A percentile compares a stretch with the other conserved stretches of the same genome.
These are phyloP conservation scores for Pelargonium cotyledonis DNA, from an alignment of 441 rosid genomes.

Conservation along the genomic window DNA sequence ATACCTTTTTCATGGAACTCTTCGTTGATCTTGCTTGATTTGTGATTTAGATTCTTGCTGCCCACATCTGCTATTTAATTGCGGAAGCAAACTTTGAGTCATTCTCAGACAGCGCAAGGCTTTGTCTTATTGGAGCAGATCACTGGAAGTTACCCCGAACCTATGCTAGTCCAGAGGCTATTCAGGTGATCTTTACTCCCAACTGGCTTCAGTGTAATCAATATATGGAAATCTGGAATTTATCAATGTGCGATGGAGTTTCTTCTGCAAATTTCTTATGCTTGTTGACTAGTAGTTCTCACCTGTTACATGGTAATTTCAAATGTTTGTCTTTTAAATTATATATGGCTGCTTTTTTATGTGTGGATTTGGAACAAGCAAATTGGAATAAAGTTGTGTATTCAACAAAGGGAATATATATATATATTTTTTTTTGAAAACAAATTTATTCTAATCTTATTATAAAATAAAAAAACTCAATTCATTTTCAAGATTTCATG, in stretches of 20 bases:
- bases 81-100: constrained; percentile 95
- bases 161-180: constrained; percentile 83
- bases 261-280: not conserved
- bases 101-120: constrained; percentile 83
- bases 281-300: not conserved
- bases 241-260: not conserved
- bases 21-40: constrained; percentile 20
- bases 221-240: not conserved
- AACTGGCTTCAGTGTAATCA: constrained; percentile 8
- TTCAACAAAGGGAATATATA: no score
- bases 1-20: constrained; percentile 8
- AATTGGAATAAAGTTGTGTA: not conserved
- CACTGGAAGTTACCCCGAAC: constrained; percentile 94
- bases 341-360: not conserved
- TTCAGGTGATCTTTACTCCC: constrained; percentile 56
- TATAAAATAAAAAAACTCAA: no score
- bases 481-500: no score
- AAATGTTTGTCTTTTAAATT: not conserved
- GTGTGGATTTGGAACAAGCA: not conserved
- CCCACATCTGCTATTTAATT: constrained; percentile 90
- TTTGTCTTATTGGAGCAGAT: constrained; percentile 94
- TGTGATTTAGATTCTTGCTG: constrained; percentile 67
- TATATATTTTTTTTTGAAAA: no score
- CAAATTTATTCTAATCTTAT: no score
- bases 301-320: not conserved